These are phyloP conservation scores for Suillus hirtellus DNA, from an alignment of 768 basidiomycete genomes.

Conservation along the genomic window DNA sequence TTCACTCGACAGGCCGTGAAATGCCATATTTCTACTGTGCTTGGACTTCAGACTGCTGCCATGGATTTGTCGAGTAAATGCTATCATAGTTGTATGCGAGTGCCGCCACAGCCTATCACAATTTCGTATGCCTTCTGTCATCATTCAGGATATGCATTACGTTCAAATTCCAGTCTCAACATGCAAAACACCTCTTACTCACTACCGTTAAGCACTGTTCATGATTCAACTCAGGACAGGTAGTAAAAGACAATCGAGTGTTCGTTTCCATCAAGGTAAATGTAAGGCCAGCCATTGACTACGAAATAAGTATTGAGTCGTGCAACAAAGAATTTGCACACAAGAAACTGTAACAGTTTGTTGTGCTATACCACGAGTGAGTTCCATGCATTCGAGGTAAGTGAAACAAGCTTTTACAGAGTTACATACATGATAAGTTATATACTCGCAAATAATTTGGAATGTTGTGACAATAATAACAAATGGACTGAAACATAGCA, in stretches of 20 bases:
- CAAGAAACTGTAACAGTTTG: neutral
- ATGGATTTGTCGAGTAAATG: neutral
- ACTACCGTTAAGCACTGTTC: neutral
- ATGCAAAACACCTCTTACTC: too few species aligned
- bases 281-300: neutral
- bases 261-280: neutral
- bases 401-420: neutral
- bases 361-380: neutral
- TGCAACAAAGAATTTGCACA: neutral
- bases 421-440: constrained; percentile 6
- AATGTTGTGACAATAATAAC: neutral
- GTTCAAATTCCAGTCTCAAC: neutral
- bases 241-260: neutral
- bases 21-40: neutral
- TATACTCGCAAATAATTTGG: neutral
- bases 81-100: neutral
- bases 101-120: neutral
- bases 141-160: neutral
- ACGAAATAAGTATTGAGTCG: neutral
- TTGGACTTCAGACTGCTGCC: neutral
- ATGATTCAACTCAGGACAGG: neutral
- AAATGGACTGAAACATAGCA: neutral
- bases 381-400: neutral
- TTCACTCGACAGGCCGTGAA: neutral
- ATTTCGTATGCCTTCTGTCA: too few species aligned